Conservation (phyloP, 1,139 yeast species). For the Blastobotrys proliferans region DNA sequence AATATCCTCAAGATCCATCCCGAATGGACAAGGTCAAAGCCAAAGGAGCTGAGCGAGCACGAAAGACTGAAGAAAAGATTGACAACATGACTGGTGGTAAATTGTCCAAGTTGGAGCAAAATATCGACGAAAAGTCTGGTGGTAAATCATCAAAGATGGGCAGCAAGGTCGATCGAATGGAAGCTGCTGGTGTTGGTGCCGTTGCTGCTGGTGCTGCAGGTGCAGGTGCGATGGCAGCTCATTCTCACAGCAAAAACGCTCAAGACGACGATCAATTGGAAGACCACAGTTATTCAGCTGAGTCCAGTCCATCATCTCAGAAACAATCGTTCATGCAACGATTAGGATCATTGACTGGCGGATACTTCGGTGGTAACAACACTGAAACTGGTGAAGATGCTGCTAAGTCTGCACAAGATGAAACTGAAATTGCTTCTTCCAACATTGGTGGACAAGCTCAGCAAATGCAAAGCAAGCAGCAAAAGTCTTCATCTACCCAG, state of each 20-base stretch:
- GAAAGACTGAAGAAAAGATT: background rate
- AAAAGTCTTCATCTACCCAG: no score
- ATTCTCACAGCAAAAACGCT: no score
- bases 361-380: no score
- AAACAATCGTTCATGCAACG: no score
- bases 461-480: no score
- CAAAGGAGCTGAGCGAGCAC: background rate
- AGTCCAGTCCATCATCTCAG: no score
- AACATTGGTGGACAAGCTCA: no score
- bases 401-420: constrained; percentile 2
- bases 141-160: constrained; percentile 3
- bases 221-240: background rate
- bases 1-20: background rate
- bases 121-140: constrained; percentile 5
- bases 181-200: background rate
- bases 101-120: background rate
- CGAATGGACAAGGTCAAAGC: background rate
- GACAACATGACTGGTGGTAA: constrained; percentile 7
- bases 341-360: no score
- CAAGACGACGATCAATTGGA: no score
- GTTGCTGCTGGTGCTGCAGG: no score
- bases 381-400: background rate
- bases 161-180: background rate
- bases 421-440: background rate
- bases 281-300: no score